These are phyloP conservation scores for Chloranthus sessilifolius DNA, from an alignment of 164 flowering plant genomes.

Conservation along the genomic window DNA sequence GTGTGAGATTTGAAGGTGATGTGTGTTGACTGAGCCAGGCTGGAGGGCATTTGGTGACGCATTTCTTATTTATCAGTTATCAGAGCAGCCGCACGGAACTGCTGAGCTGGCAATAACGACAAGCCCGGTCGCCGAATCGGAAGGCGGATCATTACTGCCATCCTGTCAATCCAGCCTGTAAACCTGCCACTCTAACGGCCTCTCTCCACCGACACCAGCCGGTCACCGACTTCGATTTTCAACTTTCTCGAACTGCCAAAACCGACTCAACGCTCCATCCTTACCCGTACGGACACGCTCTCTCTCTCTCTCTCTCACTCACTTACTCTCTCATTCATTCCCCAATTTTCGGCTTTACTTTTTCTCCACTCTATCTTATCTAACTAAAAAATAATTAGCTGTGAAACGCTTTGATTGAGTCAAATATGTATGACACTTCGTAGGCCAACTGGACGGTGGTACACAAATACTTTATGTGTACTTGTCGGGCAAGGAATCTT, in stretches of 20 bases:
- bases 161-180: slow-evolving; percentile 62
- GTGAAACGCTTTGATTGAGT: no score
- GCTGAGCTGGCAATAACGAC: slow-evolving; percentile 72
- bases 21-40: slow-evolving; percentile 55
- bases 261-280: slow-evolving; percentile 1
- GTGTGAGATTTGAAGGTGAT: slow-evolving; percentile 6
- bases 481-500: no score
- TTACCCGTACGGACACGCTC: slow-evolving; percentile 25
- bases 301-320: slow-evolving; percentile 3
- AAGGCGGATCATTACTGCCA: slow-evolving; percentile 63
- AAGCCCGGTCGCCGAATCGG: slow-evolving; percentile 64
- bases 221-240: slow-evolving; percentile 9
- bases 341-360: slow-evolving; percentile 10
- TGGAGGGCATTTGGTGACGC: slow-evolving; percentile 40
- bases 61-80: slow-evolving; percentile 4
- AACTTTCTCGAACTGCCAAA: slow-evolving; percentile 1
- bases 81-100: slow-evolving; percentile 30
- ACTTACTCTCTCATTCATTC: neutral
- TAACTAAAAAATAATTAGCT: no score
- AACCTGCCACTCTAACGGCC: slow-evolving; percentile 42
- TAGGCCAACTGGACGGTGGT: no score
- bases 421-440: no score
- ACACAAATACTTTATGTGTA: no score
- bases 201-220: slow-evolving; percentile 28
- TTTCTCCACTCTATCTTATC: neutral